Evolutionary conservation across 139 green algal genomes (phyloP), one percentile per base, ranked within the genome.

Genomic region (Chlamydomonas sp.): DNA sequence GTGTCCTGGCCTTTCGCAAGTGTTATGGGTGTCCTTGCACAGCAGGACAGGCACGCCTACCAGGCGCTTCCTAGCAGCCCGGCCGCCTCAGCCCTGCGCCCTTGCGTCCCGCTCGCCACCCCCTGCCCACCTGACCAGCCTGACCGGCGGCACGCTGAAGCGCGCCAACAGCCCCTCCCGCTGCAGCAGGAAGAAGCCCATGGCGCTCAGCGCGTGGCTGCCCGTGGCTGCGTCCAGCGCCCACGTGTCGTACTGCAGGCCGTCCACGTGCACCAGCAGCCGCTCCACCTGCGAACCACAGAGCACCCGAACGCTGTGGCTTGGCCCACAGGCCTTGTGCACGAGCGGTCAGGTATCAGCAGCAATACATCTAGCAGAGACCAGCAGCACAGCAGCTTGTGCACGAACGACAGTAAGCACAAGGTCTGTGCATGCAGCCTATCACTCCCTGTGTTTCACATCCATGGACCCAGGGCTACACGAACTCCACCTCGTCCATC

Each of bases 231-330:
- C 20, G 79, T 76, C 76, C 80, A 94, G 72, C 49, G 58, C 67
- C 62, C 90, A 94, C 2, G 85, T 90, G 68, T 94, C 87, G 77
- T 93, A 94, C 17, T 91, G 49, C 88, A 82, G 93, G 2, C 81
- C 16, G 67, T 91, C 77, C 7, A 49, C 63, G 10, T 57, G 7
- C 10, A 79, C 83, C n/a, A 94, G 78, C 1, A 90, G 16, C 7
- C 57, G 63, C 72, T 90, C 84, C n/a, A 93, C 84, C 67, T 90
- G 78, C 4, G 31, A 49, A 49, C 31, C 31, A 49, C 31, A 49
- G 31, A 49, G 31, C 31, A 49, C 31, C 31, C 31, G 31, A 49
- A 49, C 31, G 31, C 31, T 49, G 31, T 49, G 31, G 31, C 31
- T 49, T 49, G 31, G 31, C 31, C 31, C 31, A 49, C 31, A 49